A percentile compares a stretch with the other conserved stretches of the same genome.
Evolutionary conservation across 257 asterid species (phyloP).

Genomic region (Rhazya stricta): DNA sequence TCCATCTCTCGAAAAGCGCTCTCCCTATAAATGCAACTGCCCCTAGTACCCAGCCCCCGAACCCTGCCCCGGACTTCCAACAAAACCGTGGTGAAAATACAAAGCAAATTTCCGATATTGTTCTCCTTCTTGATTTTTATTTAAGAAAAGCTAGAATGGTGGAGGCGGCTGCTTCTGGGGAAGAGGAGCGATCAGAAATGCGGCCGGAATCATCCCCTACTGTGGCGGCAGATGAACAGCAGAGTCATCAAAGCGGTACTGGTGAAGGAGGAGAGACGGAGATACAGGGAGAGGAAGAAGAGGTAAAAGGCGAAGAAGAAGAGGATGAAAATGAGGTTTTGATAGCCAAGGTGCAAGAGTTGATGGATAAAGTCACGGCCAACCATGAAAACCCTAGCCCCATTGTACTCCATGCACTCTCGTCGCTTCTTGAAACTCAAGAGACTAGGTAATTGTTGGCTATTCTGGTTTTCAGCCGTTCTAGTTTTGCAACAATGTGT

Average conservation of each 20-base stretch:
- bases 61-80: background rate
- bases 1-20: background rate
- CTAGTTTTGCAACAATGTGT: background rate
- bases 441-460: slow-evolving; percentile 60
- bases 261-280: slow-evolving; percentile 8
- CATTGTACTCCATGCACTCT: slow-evolving; percentile 67
- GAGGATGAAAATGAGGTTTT: slow-evolving; percentile 60
- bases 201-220: slow-evolving; percentile 2
- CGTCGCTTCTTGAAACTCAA: slow-evolving; percentile 74
- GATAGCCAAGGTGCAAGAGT: slow-evolving; percentile 59
- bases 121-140: too few species aligned
- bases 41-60: too few species aligned
- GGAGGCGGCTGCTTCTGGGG: slow-evolving; percentile 13
- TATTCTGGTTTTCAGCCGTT: slow-evolving; percentile 8
- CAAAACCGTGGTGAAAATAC: background rate
- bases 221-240: background rate
- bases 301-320: slow-evolving; percentile 10
- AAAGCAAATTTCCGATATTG: background rate
- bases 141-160: slow-evolving; percentile 11
- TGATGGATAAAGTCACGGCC: slow-evolving; percentile 73
- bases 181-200: slow-evolving; percentile 13
- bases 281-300: background rate
- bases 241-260: background rate
- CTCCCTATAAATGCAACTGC: background rate
- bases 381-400: slow-evolving; percentile 82